Conservation (phyloP, 2,329 filamentous ascomycete species). For the Zopfia rhizophila region DNA sequence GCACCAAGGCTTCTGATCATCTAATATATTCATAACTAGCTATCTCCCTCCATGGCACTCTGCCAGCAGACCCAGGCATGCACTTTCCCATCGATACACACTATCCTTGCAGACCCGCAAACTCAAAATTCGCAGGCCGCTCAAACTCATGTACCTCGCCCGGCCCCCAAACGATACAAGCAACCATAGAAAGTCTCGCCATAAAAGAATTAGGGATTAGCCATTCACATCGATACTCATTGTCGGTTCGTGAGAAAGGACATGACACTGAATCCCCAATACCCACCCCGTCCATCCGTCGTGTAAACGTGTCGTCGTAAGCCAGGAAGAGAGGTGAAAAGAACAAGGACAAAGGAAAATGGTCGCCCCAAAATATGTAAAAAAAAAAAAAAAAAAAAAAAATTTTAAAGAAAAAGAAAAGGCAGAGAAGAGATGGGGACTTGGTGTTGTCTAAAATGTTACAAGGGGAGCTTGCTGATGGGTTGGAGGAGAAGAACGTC, state of each 20-base stretch:
- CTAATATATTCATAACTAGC: too few species aligned
- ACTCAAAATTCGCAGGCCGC: too few species aligned
- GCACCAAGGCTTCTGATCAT: too few species aligned
- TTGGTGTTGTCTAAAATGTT: constrained; percentile 1
- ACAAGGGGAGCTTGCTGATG: not conserved
- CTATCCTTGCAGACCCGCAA: too few species aligned
- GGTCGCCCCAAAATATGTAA: not conserved
- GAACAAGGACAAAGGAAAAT: not conserved
- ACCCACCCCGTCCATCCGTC: constrained; percentile 3
- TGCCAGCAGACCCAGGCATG: too few species aligned
- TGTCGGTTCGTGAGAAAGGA: not conserved
- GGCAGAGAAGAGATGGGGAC: not conserved
- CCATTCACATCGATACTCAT: constrained; percentile 14
- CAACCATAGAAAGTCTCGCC: not conserved
- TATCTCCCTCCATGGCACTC: too few species aligned
- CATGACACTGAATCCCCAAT: not conserved
- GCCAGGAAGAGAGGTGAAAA: constrained; percentile 2
- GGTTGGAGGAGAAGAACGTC: not conserved
- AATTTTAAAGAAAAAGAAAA: constrained; percentile 1
- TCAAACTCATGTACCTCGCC: too few species aligned
- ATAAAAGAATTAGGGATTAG: constrained; percentile 19
- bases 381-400: constrained; percentile 9
- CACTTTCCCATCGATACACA: too few species aligned
- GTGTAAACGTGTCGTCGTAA: constrained; percentile 19
- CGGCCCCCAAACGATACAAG: too few species aligned